Evolutionary conservation across 768 basidiomycete genomes (phyloP).

Genomic region (Paxillus involutus): DNA sequence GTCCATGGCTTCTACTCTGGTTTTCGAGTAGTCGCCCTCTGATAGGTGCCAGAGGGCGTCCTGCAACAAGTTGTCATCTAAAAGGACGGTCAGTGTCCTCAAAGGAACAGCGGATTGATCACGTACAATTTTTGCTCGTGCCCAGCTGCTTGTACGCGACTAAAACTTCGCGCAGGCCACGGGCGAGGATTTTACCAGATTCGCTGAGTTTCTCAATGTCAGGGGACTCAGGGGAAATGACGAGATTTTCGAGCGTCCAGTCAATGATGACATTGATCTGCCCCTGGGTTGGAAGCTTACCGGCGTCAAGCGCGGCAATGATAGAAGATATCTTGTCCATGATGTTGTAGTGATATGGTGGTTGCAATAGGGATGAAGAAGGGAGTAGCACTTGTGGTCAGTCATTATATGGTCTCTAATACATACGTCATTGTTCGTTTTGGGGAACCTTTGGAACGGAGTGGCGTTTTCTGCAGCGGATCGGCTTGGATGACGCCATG

Average conservation of each 20-base stretch:
- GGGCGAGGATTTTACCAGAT: conserved; percentile 53
- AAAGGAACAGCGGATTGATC: neutral
- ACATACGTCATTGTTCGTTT: too few relatives aligned
- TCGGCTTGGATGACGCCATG: neutral
- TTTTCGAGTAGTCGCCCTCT: conserved; percentile 48
- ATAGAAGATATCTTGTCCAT: conserved; percentile 69
- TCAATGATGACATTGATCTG: conserved; percentile 57
- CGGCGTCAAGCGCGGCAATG: conserved; percentile 67
- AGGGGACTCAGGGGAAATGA: conserved; percentile 45
- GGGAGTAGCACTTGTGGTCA: too few relatives aligned
- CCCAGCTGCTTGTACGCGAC: conserved; percentile 56
- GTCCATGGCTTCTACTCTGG: conserved; percentile 36
- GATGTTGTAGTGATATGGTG: neutral
- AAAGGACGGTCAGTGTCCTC: neutral
- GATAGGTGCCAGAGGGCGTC: conserved; percentile 65
- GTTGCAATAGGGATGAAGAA: too few relatives aligned
- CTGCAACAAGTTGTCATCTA: conserved; percentile 67
- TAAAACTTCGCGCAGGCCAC: conserved; percentile 52
- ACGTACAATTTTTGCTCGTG: conserved; percentile 55
- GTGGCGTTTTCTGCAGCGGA: neutral
- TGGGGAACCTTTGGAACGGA: too few relatives aligned
- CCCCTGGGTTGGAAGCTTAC: conserved; percentile 64
- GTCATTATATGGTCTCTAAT: neutral
- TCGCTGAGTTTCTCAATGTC: conserved; percentile 45
- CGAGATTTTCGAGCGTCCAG: conserved; percentile 49